Evolutionary conservation across 192 early-diverging fungal species (phyloP).

Genomic region (Coemansia sp.): DNA sequence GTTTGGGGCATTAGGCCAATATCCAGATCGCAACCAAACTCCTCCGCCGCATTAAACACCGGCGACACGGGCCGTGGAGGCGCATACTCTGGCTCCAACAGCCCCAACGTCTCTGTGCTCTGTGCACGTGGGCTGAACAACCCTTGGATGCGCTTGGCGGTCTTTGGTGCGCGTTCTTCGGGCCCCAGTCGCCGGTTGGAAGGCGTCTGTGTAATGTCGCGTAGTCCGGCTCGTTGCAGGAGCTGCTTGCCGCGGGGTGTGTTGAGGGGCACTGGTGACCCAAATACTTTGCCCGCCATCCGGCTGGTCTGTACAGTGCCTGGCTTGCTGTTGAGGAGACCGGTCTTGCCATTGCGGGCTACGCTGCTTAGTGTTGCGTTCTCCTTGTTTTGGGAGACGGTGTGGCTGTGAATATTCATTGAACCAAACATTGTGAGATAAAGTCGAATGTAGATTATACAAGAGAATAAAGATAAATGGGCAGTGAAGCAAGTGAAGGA

Average conservation of each 20-base stretch:
- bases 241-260: constrained; percentile 28
- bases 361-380: constrained; percentile 34
- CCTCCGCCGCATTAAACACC: constrained; percentile 18
- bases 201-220: constrained; percentile 34
- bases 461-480: not conserved
- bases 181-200: constrained; percentile 1
- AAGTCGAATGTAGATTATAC: not conserved
- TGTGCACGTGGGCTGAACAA: constrained; percentile 22
- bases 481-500: not conserved
- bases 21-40: constrained; percentile 46
- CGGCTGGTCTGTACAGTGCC: constrained; percentile 6
- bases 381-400: constrained; percentile 36
- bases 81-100: constrained; percentile 48
- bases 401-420: constrained; percentile 18
- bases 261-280: constrained; percentile 21
- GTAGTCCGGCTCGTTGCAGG: constrained; percentile 20
- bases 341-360: constrained; percentile 27
- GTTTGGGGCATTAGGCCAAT: constrained; percentile 33
- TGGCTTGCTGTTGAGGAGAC: constrained; percentile 22
- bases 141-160: constrained; percentile 27
- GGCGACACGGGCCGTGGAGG: constrained; percentile 14
- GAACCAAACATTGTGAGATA: constrained; percentile 34
- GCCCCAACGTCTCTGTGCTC: constrained; percentile 14
- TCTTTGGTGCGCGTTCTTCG: constrained; percentile 23
- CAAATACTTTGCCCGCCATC: constrained; percentile 11